A percentile compares a stretch with the other conserved stretches of the same genome.
Conservation (phyloP, 768 basidiomycete species). For the Boletales sp. region DNA sequence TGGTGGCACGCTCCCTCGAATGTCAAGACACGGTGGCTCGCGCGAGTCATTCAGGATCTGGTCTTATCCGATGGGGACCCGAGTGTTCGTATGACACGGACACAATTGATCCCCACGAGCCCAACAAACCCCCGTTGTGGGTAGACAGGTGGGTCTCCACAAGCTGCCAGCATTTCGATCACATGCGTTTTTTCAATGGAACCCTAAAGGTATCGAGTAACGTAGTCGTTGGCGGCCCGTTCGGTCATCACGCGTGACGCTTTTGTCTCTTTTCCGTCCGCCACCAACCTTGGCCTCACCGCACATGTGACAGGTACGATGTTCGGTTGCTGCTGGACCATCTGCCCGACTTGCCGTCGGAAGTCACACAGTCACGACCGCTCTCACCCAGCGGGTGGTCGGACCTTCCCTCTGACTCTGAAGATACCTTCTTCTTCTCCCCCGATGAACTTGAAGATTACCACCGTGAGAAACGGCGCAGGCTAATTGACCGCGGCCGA, state of each 20-base stretch:
- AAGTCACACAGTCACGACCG: constrained; percentile 13
- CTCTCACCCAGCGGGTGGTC: constrained; percentile 70
- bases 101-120: background rate
- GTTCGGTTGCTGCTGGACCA: constrained; percentile 69
- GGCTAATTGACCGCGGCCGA: constrained; percentile 52
- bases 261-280: constrained; percentile 16
- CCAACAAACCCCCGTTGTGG: constrained; percentile 43
- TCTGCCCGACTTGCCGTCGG: constrained; percentile 24
- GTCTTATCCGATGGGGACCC: constrained; percentile 33
- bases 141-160: constrained; percentile 74
- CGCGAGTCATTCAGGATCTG: constrained; percentile 19
- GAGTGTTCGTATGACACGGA: constrained; percentile 9
- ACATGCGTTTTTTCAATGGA: constrained; percentile 2
- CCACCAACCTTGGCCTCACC: constrained; percentile 19
- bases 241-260: constrained; percentile 2
- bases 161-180: constrained; percentile 7
- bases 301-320: constrained; percentile 59
- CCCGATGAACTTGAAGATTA: constrained; percentile 65
- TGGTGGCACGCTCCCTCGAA: constrained; percentile 34
- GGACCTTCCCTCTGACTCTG: constrained; percentile 79
- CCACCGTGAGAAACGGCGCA: constrained; percentile 62
- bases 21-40: constrained; percentile 10
- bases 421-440: constrained; percentile 81
- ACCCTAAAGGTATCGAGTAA: constrained; percentile 8
- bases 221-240: constrained; percentile 2